Evolutionary conservation across 2,329 filamentous ascomycete species (phyloP), one percentile per base, ranked within the genome.

Genomic region (Talaromyces sp.): DNA sequence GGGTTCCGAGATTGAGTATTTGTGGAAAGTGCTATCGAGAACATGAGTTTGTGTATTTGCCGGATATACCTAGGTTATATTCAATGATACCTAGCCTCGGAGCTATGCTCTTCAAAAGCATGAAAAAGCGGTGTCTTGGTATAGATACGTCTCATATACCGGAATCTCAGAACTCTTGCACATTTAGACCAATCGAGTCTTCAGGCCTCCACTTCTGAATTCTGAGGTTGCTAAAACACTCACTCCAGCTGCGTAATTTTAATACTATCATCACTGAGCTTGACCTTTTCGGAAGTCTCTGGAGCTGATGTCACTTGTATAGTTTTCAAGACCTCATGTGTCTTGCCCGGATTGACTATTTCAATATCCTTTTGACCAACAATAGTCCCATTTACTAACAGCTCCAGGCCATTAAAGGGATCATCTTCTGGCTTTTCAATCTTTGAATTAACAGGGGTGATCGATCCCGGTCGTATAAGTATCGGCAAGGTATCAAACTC

Each of bases 401-500:
- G 35, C 27, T 64, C 19, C 25, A 66, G 22, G 4, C 65, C 65
- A 41, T 64, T 35, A 11, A 66, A 47, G 3, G 61, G 19, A 59
- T 66, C 56, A 1, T 61, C 65, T 50, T 64, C 45, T 0, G 65
- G 65, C 7, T 37, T 57, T 35, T 61, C 45, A 5, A 66, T 61
- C 8, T 43, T 61, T 2, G 31, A 47, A 7, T 66, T 66, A 5
- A 66, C n/a, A 6, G 65, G 17, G 15, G 65, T 66, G 13, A 50
- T 61, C 27, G 65, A 52, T 9, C 61, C 65, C 82, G 86, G 85
- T 3, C 86, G 79, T 31, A 89, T 81, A 45, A 88, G 84, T 2
- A 89, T 74, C 3, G 87, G 86, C 67, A 89, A 71, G 0, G 83
- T 86, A 52, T 82, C 82, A 68, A 88, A 88, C 1, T 76, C 80